Base-by-base conservation (phyloP, 2,329 filamentous ascomycete species). In the Ophiosphaerella narmari region DNA sequence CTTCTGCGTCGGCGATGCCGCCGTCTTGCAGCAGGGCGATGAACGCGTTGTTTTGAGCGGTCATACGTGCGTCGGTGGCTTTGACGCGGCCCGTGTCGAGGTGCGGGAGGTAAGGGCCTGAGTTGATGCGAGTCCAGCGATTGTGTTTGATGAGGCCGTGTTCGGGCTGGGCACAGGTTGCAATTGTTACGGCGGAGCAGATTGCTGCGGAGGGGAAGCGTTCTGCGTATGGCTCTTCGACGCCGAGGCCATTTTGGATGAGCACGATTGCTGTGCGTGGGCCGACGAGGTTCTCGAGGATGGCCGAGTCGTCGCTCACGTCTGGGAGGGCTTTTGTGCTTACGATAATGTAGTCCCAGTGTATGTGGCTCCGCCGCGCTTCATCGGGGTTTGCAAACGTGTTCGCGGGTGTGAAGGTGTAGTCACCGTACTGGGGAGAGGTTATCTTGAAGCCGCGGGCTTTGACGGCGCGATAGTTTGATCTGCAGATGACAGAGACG, bases 261-360 rank as follows among this genome's bases (percentile, higher is more conserved):
- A 89, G 77, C 12, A 89, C 83, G 54, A 89, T 82, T 39, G 79
- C 80, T 1, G 84, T 83, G 32, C 69, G 66, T 2, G 77, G 68
- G 42, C 52, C 40, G 13, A 89, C 81, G 3, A 89, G 75, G 1
- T 85, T 83, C 34, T 83, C 80, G 41, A 89, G 80, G 46, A 85
- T 79, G 21, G 75, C 77, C 2, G 85, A 82, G 62, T 88, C 86
- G 55, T 81, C 78, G 64, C 84, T 83, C 18, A 82, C 78, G 66
- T 89, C 86, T 0, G 86, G 86, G 8, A 89, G 76, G 0, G 86
- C 86, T 70, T 90, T 90, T 16, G 86, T 89, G 11, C 84, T 86
- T 38, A 89, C 83, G 46, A 90, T 78, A 37, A 90, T 80, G 66
- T 83, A 89, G 72, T 89, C 84, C 82, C 82, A 86, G 8, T 67